phyloP scores from a whole-genome alignment of 78 protist genomes.

The Dictyostelium discoideum region DNA sequence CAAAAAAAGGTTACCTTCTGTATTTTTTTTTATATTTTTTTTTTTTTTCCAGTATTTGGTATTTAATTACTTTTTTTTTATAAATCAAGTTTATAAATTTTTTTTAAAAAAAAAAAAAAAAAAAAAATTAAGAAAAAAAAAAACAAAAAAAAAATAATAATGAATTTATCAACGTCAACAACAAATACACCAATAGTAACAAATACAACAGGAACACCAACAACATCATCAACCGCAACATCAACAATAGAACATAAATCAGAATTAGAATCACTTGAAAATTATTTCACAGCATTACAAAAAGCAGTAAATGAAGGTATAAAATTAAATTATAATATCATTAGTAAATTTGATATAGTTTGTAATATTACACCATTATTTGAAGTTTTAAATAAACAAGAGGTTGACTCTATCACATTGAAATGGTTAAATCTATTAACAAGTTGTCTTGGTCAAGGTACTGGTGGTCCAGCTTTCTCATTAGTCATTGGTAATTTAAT shows the following conservation, averaged over 20 bases:
- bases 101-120: neutral
- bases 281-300: slow-evolving; percentile 8
- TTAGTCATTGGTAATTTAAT: slow-evolving; percentile 23
- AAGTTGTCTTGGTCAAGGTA: slow-evolving; percentile 40
- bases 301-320: slow-evolving; percentile 61
- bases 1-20: neutral
- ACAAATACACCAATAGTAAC: neutral
- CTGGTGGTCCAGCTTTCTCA: slow-evolving; percentile 31
- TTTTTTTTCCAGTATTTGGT: neutral
- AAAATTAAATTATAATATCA: slow-evolving; percentile 21
- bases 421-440: slow-evolving; percentile 56
- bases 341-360: slow-evolving; percentile 37
- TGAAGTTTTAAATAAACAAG: slow-evolving; percentile 17
- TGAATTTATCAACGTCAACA: neutral
- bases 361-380: slow-evolving; percentile 16
- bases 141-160: neutral
- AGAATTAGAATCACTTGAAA: slow-evolving; percentile 1
- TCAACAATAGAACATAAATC: neutral
- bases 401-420: slow-evolving; percentile 22
- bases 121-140: neutral
- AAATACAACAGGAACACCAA: neutral
- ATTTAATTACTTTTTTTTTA: neutral
- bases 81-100: no score
- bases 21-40: neutral
- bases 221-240: neutral